Base-by-base conservation (phyloP, 1,284 basidiomycete species). In the Leccinum fuscescens region DNA sequence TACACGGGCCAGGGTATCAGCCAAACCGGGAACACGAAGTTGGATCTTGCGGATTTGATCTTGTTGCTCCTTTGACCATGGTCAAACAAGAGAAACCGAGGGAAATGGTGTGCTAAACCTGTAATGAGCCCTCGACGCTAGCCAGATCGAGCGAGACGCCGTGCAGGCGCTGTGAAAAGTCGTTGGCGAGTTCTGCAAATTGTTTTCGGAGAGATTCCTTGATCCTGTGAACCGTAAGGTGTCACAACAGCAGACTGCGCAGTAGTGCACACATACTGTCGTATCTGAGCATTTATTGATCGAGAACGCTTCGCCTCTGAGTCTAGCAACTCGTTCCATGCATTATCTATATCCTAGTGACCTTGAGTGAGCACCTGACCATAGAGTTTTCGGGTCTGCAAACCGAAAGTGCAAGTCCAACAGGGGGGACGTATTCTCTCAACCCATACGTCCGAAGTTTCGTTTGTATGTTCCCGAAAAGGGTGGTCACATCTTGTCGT, bases 381-480 rank as follows among this genome's bases (percentile, higher is more conserved):
- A 39, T 53, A 37, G 7, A 55, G 53, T 27, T 3, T 6, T 48
- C 44, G 9, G 15, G 15, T 53, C 27, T 60, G 76, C 83, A 51
- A 64, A 86, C 86, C 56, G 81, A 77, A 49, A 90, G 79, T 17
- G 85, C 76, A 15, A 94, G 75, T 1, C 92, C 93, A 8, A 77
- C 72, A 4, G 86, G 85, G n/a, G 95, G 94, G 17, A 89, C 80
- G 75, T 96, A 98, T 67, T 91, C 86, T 56, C 86, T 80, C 63
- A 98, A 72, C 11, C 90, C 87, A 77, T 98, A 98, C 14, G 96
- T 98, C 72, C 85, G 86, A 64, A 99, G 78, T 75, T 98, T 98
- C 1, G 94, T 98, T 74, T 96, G 93, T 39, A 99, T 90, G 70
- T 98, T 98, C 4, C 92, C 89, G 66, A 98, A 92, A 12, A 98